Evolutionary conservation across 306 rosid species (phyloP).

Genomic region (Ochetophila trinervis): DNA sequence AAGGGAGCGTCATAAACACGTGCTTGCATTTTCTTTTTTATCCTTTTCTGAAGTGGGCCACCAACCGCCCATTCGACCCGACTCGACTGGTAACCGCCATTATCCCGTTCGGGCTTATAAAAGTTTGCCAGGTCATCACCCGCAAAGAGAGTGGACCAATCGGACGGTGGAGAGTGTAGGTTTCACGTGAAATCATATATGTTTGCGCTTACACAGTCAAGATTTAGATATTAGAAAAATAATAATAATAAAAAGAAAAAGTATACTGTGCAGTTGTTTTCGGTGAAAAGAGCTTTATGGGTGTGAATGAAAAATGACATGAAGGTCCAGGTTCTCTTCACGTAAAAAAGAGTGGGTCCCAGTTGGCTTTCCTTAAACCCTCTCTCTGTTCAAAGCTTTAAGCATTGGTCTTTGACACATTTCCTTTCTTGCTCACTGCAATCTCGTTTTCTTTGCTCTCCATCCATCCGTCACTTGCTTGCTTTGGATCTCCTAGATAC

Average conservation of each 20-base stretch:
- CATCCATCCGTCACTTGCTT: too few relatives aligned
- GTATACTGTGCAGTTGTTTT: neutral
- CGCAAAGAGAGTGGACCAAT: neutral
- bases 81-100: conserved; percentile 7
- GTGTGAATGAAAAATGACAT: neutral
- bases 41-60: too few relatives aligned
- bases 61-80: neutral
- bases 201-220: neutral
- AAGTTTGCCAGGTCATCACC: too few relatives aligned
- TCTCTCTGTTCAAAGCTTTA: neutral
- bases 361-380: neutral
- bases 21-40: neutral
- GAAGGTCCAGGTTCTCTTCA: conserved; percentile 51
- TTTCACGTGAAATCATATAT: neutral
- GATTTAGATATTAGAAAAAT: neutral
- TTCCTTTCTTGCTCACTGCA: too few relatives aligned
- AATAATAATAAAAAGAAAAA: too few relatives aligned
- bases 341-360: conserved; percentile 33
- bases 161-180: neutral
- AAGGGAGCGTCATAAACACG: conserved; percentile 1
- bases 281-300: neutral
- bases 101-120: too few relatives aligned
- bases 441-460: neutral
- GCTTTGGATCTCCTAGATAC: too few relatives aligned
- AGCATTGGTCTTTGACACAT: neutral